These are phyloP conservation scores for Arachis stenosperma DNA, from an alignment of 306 rosid species.

Conservation along the genomic window DNA sequence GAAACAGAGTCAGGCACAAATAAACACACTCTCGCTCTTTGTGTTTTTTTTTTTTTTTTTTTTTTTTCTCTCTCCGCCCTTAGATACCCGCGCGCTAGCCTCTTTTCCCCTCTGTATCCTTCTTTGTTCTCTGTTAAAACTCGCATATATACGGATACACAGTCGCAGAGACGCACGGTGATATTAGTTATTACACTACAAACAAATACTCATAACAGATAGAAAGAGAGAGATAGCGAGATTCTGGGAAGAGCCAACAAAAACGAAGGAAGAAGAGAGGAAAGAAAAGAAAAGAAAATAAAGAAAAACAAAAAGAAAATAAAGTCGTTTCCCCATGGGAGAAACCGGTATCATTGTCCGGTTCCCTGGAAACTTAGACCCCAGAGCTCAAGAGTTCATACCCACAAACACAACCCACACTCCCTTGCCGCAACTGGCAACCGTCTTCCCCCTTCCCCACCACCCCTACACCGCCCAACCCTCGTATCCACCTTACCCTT, in stretches of 20 bases:
- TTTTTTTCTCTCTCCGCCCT: neutral
- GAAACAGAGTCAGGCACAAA: neutral
- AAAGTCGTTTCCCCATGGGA: conserved; percentile 45
- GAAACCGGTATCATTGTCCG: conserved; percentile 59
- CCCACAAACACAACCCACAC: conserved; percentile 50
- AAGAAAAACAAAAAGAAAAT: neutral
- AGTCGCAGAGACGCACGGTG: neutral
- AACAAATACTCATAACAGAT: neutral
- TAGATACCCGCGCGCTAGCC: neutral
- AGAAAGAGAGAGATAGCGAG: neutral
- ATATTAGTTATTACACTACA: neutral
- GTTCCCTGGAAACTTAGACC: conserved; percentile 69
- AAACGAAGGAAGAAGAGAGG: neutral
- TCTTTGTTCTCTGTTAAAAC: neutral
- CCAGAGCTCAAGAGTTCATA: conserved; percentile 67
- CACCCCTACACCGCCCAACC: conserved; percentile 42
- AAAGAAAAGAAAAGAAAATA: neutral
- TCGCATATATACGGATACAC: neutral
- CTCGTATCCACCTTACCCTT: conserved; percentile 43
- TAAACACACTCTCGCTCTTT: neutral
- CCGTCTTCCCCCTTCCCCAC: conserved; percentile 15
- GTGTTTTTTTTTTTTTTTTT: no score
- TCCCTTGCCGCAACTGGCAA: neutral
- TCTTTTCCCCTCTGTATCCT: neutral
- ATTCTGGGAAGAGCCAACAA: neutral